Percentiles rank a stretch among this genome's conserved stretches.
phyloP scores from a whole-genome alignment of 257 asterid genomes.

The Solanum medicagineum region DNA sequence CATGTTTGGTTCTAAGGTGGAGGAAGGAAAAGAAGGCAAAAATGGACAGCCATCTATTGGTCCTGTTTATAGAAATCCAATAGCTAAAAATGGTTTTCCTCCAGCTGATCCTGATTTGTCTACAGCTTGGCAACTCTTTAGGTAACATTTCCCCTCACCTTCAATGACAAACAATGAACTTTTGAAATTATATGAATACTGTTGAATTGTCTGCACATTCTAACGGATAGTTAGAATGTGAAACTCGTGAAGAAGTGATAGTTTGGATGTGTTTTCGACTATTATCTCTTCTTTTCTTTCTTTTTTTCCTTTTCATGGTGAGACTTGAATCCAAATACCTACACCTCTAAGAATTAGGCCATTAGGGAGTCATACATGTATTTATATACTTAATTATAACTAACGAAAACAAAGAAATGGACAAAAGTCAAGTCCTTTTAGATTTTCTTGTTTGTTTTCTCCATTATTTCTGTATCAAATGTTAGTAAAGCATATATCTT shows the following conservation, averaged over 20 bases:
- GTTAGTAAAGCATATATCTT: neutral
- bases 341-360: neutral
- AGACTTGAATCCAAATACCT: neutral
- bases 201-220: neutral
- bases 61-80: conserved; percentile 63
- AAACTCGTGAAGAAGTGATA: neutral
- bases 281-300: accelerated
- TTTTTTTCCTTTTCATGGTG: neutral
- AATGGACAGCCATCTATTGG: conserved; percentile 70
- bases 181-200: neutral
- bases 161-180: neutral
- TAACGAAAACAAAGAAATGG: neutral
- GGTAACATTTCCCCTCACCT: conserved; percentile 19
- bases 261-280: neutral
- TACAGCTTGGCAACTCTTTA: conserved; percentile 74
- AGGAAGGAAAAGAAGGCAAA: conserved; percentile 55
- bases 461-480: neutral
- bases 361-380: neutral
- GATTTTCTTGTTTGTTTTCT: neutral
- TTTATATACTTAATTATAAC: neutral
- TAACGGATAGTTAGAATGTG: neutral
- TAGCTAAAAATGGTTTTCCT: conserved; percentile 54
- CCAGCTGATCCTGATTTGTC: conserved; percentile 38
- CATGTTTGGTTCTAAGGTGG: conserved; percentile 55
- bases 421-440: neutral